Evolutionary conservation across 306 rosid genomes (phyloP), one percentile per base, ranked within the genome.

Genomic region (Arachis stenosperma): DNA sequence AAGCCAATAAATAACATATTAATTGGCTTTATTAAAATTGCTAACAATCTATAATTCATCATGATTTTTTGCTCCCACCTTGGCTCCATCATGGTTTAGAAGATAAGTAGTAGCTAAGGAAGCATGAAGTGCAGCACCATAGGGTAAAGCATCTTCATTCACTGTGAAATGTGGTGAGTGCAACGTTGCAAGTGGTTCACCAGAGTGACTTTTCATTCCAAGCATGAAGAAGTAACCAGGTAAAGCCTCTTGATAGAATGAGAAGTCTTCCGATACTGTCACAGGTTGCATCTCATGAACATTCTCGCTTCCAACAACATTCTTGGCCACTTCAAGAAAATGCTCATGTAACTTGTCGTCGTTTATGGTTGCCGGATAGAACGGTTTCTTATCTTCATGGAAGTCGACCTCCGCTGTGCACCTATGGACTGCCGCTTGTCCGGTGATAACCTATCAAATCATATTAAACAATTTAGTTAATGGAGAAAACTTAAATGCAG

Each of bases 91-190:
- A 74, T 72, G 43, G 15, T 81, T 78, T n/a, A 66, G 80, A 75
- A 93, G 89, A 77, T 84, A 90, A 50, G 72, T 86, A 39, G 79
- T 59, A 56, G 96, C 97, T 58, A 93, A 68, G 36, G 93, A 86
- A 56, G 98, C 98, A 68, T 90, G 97, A 80, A 93, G 93, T 15
- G 98, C 93, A 73, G 97, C 97, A 3, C 97, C 97, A 54, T 84
- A 87, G 56, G 92, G 86, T 47, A 90, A 78, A 60, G 73, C 90
- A 41, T 84, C 96, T 85, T 90, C 98, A 2, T 90, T 89, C 81
- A 89, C 51, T 53, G 55, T 65, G 85, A 86, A 84, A 85, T 80
- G 44, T 3, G 96, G 87, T 2, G 96, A 88, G 79, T 93, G 98
- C 2, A 30, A 56, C 0, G 83, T 43, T n/a, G 62, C 56, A n/a